These are phyloP conservation scores for Backusella circina DNA, from an alignment of 192 early-diverging fungal genomes.

Conservation along the genomic window DNA sequence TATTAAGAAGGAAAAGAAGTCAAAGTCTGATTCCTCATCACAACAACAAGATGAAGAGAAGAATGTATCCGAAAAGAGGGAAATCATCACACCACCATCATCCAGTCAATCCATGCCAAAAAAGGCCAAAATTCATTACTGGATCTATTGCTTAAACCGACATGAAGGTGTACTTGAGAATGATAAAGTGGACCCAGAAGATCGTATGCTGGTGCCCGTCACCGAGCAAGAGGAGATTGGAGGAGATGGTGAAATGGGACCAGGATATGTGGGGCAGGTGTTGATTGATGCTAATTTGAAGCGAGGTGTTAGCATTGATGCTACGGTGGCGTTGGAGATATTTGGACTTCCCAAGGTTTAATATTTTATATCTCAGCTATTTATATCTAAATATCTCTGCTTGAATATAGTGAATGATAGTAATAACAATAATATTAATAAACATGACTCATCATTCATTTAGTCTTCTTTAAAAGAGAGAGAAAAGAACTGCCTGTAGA, in stretches of 20 bases:
- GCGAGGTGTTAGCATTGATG: slow-evolving; percentile 21
- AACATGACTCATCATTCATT: too few relatives aligned
- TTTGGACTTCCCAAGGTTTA: slow-evolving; percentile 17
- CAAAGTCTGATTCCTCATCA: not conserved
- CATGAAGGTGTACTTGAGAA: slow-evolving; percentile 11
- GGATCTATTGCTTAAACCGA: slow-evolving; percentile 25
- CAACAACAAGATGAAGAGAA: not conserved
- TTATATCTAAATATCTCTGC: too few relatives aligned
- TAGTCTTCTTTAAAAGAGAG: too few relatives aligned
- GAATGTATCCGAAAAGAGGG: not conserved
- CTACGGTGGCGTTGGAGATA: slow-evolving; percentile 24
- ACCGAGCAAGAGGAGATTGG: slow-evolving; percentile 12
- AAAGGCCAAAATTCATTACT: slow-evolving; percentile 21
- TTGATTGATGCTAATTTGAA: not conserved
- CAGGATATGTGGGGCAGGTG: slow-evolving; percentile 20
- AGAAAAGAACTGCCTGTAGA: too few relatives aligned
- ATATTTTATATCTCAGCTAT: too few relatives aligned
- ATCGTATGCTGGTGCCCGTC: slow-evolving; percentile 29
- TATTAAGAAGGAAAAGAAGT: slow-evolving; percentile 5
- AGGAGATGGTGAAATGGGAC: not conserved
- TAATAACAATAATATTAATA: too few relatives aligned
- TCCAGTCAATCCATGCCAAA: not conserved
- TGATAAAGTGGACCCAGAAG: slow-evolving; percentile 23
- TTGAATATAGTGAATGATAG: too few relatives aligned
- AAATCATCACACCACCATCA: not conserved